Base-by-base conservation (phyloP, 2,329 filamentous ascomycete genomes). In the Monosporascus sp. region DNA sequence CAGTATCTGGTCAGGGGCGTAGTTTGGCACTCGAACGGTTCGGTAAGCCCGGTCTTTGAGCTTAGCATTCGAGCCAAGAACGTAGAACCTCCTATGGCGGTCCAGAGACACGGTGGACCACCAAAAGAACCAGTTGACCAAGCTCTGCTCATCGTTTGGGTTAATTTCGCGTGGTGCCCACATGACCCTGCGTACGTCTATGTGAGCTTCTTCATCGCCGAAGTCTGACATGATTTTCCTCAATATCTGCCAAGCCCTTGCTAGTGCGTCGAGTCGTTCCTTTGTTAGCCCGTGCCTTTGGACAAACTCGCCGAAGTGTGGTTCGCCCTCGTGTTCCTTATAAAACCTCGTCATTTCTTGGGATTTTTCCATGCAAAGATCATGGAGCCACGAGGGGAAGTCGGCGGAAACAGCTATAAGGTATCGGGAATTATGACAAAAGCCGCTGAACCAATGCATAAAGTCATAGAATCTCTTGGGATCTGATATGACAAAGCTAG, bases 71-170 rank as follows among this genome's bases (percentile, higher is more conserved):
- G 80, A 80, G 3, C 82, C 82, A 5, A 86, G 51, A 3, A 86
- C 77, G 18, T 72, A 69, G 58, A 86, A 85, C 38, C 74, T 77
- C 35, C 81, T 76, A 60, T 76, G 81, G 41, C 68, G 67, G 53
- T 83, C 76, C 37, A 81, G 61, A 31, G 77, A 75, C 52, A 65
- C 55, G 35, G 73, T 68, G 1, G 80, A 72, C 83, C 82, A 86
- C 65, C 73, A 79, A 1, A 78, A 81, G 63, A 85, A 86, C 78
- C 80, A 85, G 56, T 84, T 81, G 9, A 86, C 75, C 27, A 87
- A 68, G 53, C 78, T 83, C 61, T 84, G 79, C 61, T 87, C 83
- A 55, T 86, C 82, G 51, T 81, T 79, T 1, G 75, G 71, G 52
- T 83, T 76, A 46, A 86, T 79, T 1, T 57, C 65, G 3, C 70